Evolutionary conservation across 1,284 basidiomycete species (phyloP), one percentile per base, ranked within the genome.

Genomic region (Malassezia brasiliensis): DNA sequence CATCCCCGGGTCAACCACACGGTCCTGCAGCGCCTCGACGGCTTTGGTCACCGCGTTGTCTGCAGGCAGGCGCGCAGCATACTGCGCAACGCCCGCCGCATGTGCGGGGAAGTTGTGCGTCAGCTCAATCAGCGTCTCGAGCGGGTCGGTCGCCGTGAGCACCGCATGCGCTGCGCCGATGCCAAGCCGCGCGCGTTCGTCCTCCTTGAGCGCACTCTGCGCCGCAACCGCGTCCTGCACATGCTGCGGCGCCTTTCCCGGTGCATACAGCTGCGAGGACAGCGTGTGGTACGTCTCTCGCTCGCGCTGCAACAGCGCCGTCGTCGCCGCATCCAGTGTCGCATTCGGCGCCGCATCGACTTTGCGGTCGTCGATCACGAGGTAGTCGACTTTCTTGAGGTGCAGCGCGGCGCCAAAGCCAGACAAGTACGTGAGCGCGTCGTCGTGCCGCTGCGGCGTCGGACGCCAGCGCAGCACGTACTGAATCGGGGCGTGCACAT

Each of bases 331-430:
- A 7, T 50, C 14, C 5, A 25, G 15, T 11, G n/a, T 35, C 19
- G 47, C 10, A 12, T 36, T 31, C 15, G 47, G 34, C 17, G 47
- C 47, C 38, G 51, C 60, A 20, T 61, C 55, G 34, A 69, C 56
- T 52, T 66, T 63, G 7, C 72, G 64, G 48, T 74, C 72, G 49
- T 74, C 72, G 25, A 96, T 79, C 2, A 87, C 90, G 14, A 96
- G 82, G 71, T 98, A 98, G 73, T 98, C 93, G 78, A 84, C 96
- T 77, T 93, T 96, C 79, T 98, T 98, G 65, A 98, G 77, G 66
- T 94, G 89, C 52, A 98, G 79, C 28, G 86, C 81, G 7, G 91
- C 90, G 3, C 91, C 91, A 66, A 89, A 98, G 6, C 93, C 91
- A 7, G 86, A 83, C 5, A 96, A 77, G 47, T 35, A 7, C 8